A percentile compares a stretch with the other conserved stretches of the same genome.
Evolutionary conservation across 2,329 filamentous ascomycete genomes (phyloP).

Genomic region (Fusarium sp.): DNA sequence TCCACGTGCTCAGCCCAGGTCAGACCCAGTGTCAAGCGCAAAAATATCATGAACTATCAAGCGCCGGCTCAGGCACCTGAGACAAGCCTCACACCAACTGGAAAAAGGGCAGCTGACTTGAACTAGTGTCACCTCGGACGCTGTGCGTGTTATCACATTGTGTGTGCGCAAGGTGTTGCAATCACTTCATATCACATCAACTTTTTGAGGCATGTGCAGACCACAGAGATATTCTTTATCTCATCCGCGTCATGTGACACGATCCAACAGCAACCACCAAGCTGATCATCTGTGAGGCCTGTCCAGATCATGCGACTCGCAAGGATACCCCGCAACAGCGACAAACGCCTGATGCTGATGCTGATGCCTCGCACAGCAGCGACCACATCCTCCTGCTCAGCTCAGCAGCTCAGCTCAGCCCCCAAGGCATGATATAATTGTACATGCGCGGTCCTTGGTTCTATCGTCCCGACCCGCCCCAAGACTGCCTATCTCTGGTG

Average conservation of each 20-base stretch:
- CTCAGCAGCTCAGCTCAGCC: not conserved
- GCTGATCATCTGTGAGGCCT: not conserved
- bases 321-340: conserved; percentile 4
- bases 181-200: not conserved
- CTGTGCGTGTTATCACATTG: not conserved
- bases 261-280: conserved; percentile 14
- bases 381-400: not conserved
- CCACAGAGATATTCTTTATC: not conserved
- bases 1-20: not conserved
- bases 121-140: not conserved
- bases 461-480: conserved; percentile 16
- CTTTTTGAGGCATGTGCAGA: not conserved
- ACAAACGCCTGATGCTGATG: not conserved
- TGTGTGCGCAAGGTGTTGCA: not conserved
- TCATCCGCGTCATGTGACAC: conserved; percentile 28
- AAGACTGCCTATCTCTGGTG: conserved; percentile 22
- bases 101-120: not conserved
- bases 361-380: not conserved
- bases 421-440: conserved; percentile 21
- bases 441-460: conserved; percentile 13
- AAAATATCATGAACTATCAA: not conserved
- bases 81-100: not conserved
- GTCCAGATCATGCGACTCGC: conserved; percentile 15
- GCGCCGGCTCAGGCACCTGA: not conserved
- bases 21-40: not conserved